Percentiles rank a stretch among this genome's conserved stretches.
Conservation (phyloP, 768 basidiomycete species). For the Russula virescens region DNA sequence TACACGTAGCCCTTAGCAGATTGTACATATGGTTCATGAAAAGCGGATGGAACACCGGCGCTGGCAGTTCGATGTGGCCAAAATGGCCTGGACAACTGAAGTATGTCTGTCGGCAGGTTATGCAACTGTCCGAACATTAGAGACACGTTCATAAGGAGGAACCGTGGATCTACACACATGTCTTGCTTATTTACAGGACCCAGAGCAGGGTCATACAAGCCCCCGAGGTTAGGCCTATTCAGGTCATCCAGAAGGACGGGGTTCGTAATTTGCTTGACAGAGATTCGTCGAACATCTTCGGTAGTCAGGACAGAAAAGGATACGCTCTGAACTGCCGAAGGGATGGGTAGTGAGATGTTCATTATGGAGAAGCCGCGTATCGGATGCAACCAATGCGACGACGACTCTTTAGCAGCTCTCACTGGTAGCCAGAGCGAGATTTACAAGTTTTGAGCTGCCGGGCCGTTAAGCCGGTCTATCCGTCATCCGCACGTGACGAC, state of each 20-base stretch:
- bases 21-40: constrained; percentile 92
- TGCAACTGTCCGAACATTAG: constrained; percentile 53
- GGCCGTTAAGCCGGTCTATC: background rate
- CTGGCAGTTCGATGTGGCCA: constrained; percentile 94
- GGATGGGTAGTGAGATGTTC: constrained; percentile 88
- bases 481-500: background rate
- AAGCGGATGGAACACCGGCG: constrained; percentile 92
- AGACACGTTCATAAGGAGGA: constrained; percentile 1
- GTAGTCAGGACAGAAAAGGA: constrained; percentile 91
- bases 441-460: background rate
- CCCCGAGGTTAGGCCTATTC: constrained; percentile 85
- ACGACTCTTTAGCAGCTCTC: too few relatives aligned
- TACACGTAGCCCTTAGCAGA: constrained; percentile 78
- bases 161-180: constrained; percentile 55
- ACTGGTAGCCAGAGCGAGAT: too few relatives aligned
- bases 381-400: background rate
- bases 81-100: constrained; percentile 97
- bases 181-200: constrained; percentile 87
- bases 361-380: constrained; percentile 29
- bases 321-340: constrained; percentile 76
- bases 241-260: constrained; percentile 90
- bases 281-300: constrained; percentile 85
- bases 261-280: constrained; percentile 97
- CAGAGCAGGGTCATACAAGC: constrained; percentile 91
- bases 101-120: constrained; percentile 88